Base-by-base conservation (phyloP, 2,329 filamentous ascomycete genomes). In the Claviceps fusiformis region DNA sequence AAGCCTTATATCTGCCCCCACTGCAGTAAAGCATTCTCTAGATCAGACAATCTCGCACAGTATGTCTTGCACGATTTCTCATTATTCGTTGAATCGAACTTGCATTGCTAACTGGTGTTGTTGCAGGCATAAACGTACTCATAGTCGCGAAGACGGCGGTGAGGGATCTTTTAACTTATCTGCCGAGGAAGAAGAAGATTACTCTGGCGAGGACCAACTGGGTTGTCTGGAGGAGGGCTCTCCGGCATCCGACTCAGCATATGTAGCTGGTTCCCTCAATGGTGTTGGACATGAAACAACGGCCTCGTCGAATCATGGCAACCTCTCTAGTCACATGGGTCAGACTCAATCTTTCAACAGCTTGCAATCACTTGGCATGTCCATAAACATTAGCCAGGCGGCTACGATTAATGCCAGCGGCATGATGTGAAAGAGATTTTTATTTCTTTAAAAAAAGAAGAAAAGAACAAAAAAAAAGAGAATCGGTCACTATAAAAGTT, bases 31-130 rank as follows among this genome's bases (percentile, higher is more conserved):
- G 92, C 92, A 62, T 98, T 98, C 73, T 97, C 93, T 57, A 81
- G 93, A 74, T 97, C 92, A 67, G 93, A 98, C 76, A 98, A 98
- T 71, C 86, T 98, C 73, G 93, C 93, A 71, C 93, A 98, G 87
- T 95, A 89, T 74, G 81, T 65, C 61, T 71, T 67, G 61, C 60
- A 63, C 44, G 19, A 19, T n/a, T 2, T 35, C 5, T 24, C 11
- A 11, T n/a, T 41, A 24, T 35, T 15, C 11, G 33, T 43, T 9
- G 31, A 10, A 19, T 27, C 2, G 35, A 24, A 45, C 31, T 24
- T 10, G 13, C 39, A 44, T 48, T n/a, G 9, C 55, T 62, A 44
- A 65, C 60, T 29, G 31, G 52, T 46, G n/a, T 31, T 8, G 19
- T n/a, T 27, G 13, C 68, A 96, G 90, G 63, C 92, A 97, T 73